Conservation (phyloP, 768 basidiomycete genomes). For the Mycena alexandri region DNA sequence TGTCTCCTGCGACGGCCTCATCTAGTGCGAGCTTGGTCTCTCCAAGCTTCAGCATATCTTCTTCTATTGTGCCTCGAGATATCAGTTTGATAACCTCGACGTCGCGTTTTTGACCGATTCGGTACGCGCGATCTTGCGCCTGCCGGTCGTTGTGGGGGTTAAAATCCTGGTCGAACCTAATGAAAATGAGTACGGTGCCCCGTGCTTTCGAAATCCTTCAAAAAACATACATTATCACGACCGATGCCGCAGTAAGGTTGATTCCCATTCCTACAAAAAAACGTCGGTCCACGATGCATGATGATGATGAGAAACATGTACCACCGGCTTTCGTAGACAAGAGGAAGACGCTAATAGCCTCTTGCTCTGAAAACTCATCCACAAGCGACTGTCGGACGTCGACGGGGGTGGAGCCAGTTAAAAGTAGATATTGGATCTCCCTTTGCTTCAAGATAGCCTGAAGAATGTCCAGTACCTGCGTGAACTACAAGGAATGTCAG, state of each 20-base stretch:
- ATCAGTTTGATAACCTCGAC: conserved; percentile 97
- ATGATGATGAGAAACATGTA: conserved; percentile 33
- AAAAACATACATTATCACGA: conserved; percentile 86
- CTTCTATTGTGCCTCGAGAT: conserved; percentile 92
- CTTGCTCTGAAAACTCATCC: conserved; percentile 94
- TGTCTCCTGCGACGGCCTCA: conserved; percentile 91
- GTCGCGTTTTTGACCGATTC: conserved; percentile 94
- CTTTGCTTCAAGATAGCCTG: conserved; percentile 82
- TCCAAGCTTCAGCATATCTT: conserved; percentile 93
- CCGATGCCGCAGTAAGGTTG: conserved; percentile 95
- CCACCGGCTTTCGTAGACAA: conserved; percentile 93
- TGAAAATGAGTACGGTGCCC: conserved; percentile 23
- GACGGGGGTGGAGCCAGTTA: conserved; percentile 95
- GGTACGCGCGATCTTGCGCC: conserved; percentile 97
- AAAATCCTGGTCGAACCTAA: conserved; percentile 96
- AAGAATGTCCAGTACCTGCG: conserved; percentile 94
- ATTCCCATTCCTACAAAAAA: conserved; percentile 82
- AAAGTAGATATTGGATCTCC: conserved; percentile 79
- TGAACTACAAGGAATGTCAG: conserved; percentile 72
- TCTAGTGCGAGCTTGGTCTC: conserved; percentile 93
- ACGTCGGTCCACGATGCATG: conserved; percentile 20
- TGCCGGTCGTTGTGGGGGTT: conserved; percentile 98
- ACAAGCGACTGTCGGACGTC: conserved; percentile 94
- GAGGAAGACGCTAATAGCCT: conserved; percentile 88
- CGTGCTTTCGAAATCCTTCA: neutral